A percentile compares a stretch with the other conserved stretches of the same genome.
These are phyloP conservation scores for Hsuehochloa calcarea DNA, from an alignment of 176 grass and related monocot genomes.

Conservation along the genomic window DNA sequence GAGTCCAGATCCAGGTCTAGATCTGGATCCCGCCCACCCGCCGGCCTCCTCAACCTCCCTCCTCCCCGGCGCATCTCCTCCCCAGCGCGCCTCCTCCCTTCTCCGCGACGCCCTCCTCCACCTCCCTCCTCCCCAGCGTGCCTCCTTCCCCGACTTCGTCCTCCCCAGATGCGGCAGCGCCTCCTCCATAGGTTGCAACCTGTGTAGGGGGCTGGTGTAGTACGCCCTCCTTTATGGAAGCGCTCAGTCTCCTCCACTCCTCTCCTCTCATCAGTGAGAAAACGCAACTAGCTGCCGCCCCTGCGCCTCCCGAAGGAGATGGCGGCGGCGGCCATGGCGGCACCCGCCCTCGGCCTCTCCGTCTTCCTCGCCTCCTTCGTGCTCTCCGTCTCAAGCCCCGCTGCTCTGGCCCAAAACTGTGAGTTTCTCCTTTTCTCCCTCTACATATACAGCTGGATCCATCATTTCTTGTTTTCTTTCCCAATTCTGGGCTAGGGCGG, in stretches of 20 bases:
- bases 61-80: too few relatives aligned
- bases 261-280: not conserved
- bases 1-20: too few relatives aligned
- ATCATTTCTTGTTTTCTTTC: not conserved
- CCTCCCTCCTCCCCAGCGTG: too few relatives aligned
- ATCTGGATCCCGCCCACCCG: too few relatives aligned
- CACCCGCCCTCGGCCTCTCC: not conserved
- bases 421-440: not conserved
- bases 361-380: not conserved
- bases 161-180: too few relatives aligned
- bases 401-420: slow-evolving; percentile 5
- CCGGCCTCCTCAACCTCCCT: too few relatives aligned
- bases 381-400: not conserved
- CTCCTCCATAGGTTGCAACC: too few relatives aligned
- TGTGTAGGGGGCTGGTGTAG: not conserved
- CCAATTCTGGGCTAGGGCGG: not conserved
- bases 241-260: not conserved
- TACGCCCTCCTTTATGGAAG: not conserved
- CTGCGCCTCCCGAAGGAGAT: not conserved
- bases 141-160: too few relatives aligned
- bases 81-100: too few relatives aligned
- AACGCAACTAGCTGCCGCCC: not conserved
- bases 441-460: slow-evolving; percentile 5
- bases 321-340: slow-evolving; percentile 18
- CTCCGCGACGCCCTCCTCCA: too few relatives aligned